Base-by-base conservation (phyloP, 805 yeast genomes). In the Sugiyamaella marilandica region DNA sequence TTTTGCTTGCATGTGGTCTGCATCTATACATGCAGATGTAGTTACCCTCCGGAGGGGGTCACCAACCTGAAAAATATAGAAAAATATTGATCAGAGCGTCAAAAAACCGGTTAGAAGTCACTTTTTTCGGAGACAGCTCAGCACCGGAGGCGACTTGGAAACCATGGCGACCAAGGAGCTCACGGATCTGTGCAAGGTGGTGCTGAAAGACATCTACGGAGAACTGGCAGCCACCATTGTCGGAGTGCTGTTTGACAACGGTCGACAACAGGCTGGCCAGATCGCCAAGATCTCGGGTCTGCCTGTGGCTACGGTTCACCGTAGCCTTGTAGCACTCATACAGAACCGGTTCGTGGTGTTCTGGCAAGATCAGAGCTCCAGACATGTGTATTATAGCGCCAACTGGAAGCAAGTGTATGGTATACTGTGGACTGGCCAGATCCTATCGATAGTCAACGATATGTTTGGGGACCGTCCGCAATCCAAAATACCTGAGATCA, bases 281-380 rank as follows among this genome's bases (percentile, higher is more conserved):
- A 59, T 90, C 19, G 66, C 76, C 41, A 65, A 68, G 26, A 69
- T 70, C 49, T 72, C 84, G 2, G 68, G 70, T 8, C 64, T 85
- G 47, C 77, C 84, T 0, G 50, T 72, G 0, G 66, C 77, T 11
- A 69, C 77, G 11, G 80, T 87, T 16, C 83, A 83, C 58, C 78
- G 84, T 33, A 74, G 86, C 0, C 72, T 92, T 41, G 95, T 87
- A 3, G 79, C 91, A 7, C 71, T 92, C 61, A 75, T 91, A 39
- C 97, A 92, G 68, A 73, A 88, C 56, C 80, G 86, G 54, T 85
- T 95, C 66, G 82, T 87, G 9, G 77, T 77, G 21, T 81, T 81
- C 62, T 83, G 90, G 81, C 70, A 70, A 14, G 85, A 81, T 58
- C 46, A 51, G 49, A 41, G 33, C 55, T 11, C 51, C 37, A 21